Evolutionary conservation across 371 early-diverging fungal genomes (phyloP).

Genomic region (Syncephalis fuscata): DNA sequence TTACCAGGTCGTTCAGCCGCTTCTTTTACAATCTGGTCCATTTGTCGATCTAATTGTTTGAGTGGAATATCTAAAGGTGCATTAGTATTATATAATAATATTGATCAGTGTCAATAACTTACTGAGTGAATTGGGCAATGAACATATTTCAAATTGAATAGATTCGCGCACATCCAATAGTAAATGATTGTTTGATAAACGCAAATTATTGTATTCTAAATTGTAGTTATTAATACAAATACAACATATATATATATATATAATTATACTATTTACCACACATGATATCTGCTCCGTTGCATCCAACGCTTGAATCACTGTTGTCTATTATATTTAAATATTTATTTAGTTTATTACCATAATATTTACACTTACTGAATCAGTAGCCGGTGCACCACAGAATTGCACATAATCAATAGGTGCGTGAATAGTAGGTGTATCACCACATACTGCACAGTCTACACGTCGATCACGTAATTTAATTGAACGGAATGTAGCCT

Average conservation of each 20-base stretch:
- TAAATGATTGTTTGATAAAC: constrained; percentile 22
- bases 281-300: neutral
- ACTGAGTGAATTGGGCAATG: constrained; percentile 33
- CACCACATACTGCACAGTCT: constrained; percentile 77
- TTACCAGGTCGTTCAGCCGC: constrained; percentile 17
- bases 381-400: constrained; percentile 63
- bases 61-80: constrained; percentile 13
- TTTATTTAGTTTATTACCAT: neutral
- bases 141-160: constrained; percentile 70
- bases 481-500: constrained; percentile 67
- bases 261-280: neutral
- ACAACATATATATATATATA: neutral
- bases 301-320: neutral
- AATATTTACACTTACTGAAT: constrained; percentile 28
- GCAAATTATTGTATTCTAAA: constrained; percentile 2
- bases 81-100: neutral
- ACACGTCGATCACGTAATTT: constrained; percentile 47
- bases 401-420: constrained; percentile 81
- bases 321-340: neutral
- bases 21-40: constrained; percentile 2
- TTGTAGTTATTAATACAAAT: neutral
- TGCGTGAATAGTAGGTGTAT: constrained; percentile 52
- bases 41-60: constrained; percentile 6
- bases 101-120: constrained; percentile 4
- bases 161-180: constrained; percentile 77